Conservation (phyloP, 1,139 yeast genomes). For the Meyerozyma sp. region DNA sequence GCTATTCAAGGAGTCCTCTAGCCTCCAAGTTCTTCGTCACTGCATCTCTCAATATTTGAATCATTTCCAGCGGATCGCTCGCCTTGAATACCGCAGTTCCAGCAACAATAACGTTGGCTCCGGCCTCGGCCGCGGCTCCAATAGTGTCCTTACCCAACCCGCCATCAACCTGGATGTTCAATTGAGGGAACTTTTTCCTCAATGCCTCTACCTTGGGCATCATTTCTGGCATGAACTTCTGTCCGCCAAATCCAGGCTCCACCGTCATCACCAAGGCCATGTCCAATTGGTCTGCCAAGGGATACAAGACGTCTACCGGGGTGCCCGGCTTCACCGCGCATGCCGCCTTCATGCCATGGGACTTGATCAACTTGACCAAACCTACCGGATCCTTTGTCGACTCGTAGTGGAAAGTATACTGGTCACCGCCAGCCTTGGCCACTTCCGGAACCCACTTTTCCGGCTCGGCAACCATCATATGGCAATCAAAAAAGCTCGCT, state of each 20-base stretch:
- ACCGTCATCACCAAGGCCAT: slow-evolving; percentile 97
- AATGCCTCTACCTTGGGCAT: slow-evolving; percentile 88
- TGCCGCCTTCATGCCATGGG: slow-evolving; percentile 86
- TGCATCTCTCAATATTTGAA: slow-evolving; percentile 56
- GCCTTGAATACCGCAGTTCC: slow-evolving; percentile 94
- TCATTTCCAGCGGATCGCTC: slow-evolving; percentile 67
- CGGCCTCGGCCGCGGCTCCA: slow-evolving; percentile 83
- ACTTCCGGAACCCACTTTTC: slow-evolving; percentile 92
- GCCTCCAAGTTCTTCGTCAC: slow-evolving; percentile 39
- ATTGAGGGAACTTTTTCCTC: slow-evolving; percentile 66
- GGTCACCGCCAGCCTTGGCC: slow-evolving; percentile 94
- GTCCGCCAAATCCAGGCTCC: slow-evolving; percentile 99
- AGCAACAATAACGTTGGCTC: slow-evolving; percentile 97
- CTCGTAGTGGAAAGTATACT: slow-evolving; percentile 94
- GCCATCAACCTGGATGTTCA: slow-evolving; percentile 95
- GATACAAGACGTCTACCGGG: slow-evolving; percentile 76
- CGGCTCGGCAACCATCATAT: slow-evolving; percentile 97
- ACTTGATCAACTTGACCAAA: slow-evolving; percentile 70
- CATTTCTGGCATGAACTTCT: slow-evolving; percentile 90
- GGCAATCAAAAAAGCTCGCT: slow-evolving; percentile 79
- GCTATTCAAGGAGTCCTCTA: slow-evolving; percentile 18
- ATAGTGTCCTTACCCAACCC: slow-evolving; percentile 87
- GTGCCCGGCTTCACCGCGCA: slow-evolving; percentile 95
- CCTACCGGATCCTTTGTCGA: slow-evolving; percentile 77
- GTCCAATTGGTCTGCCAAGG: slow-evolving; percentile 72